Evolutionary conservation across 2,329 filamentous ascomycete genomes (phyloP).

Genomic region (Pleoardoris graminearum): DNA sequence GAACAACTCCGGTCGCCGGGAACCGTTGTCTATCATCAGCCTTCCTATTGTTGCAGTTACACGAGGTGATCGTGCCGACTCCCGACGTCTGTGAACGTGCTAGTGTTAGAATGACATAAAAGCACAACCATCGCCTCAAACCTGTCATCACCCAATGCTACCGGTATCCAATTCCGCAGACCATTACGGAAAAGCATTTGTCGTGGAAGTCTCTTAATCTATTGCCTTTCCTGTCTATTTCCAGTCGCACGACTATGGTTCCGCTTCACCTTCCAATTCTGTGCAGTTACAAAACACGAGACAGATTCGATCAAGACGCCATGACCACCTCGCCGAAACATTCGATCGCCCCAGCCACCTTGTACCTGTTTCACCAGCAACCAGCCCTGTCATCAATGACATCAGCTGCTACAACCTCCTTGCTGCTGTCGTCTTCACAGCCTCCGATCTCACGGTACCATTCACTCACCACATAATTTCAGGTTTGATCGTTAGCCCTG

Average conservation of each 20-base stretch:
- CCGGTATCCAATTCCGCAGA: too few relatives aligned
- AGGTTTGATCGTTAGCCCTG: background rate
- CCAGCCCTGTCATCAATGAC: slow-evolving; percentile 8
- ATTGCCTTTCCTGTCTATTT: too few relatives aligned
- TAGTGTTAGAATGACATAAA: background rate
- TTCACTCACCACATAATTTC: background rate
- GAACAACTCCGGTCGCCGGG: background rate
- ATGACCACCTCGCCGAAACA: slow-evolving; percentile 8
- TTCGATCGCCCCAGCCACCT: background rate
- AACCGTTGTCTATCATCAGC: too few relatives aligned
- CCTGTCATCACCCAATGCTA: background rate
- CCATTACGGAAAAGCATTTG: too few relatives aligned
- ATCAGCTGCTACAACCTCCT: slow-evolving; percentile 4
- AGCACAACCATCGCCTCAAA: background rate
- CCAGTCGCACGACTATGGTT: too few relatives aligned
- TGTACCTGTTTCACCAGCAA: slow-evolving; percentile 7
- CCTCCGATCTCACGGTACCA: background rate
- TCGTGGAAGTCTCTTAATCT: too few relatives aligned
- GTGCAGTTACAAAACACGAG: background rate
- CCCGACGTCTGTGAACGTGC: background rate
- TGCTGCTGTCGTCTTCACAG: background rate
- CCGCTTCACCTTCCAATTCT: too few relatives aligned
- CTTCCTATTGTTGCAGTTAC: too few relatives aligned
- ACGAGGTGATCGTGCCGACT: background rate
- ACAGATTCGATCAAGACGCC: background rate